phyloP scores from a whole-genome alignment of 306 rosid genomes.

The Cicer pinnatifidum region DNA sequence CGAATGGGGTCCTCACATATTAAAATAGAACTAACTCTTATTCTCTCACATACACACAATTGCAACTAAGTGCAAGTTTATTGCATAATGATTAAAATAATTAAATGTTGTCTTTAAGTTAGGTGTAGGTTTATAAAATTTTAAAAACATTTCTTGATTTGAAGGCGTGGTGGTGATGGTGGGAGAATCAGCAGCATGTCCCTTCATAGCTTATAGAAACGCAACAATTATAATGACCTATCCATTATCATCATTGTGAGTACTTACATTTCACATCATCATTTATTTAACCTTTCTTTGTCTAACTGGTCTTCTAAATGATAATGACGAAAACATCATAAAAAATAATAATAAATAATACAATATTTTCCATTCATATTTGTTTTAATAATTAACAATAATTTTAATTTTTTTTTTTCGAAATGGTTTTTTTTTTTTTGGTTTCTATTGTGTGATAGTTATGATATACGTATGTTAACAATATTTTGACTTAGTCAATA shows the following conservation, averaged over 20 bases:
- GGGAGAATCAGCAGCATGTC: conserved; percentile 56
- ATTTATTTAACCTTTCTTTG: not conserved
- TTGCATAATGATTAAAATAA: conserved; percentile 35
- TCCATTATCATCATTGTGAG: conserved; percentile 31
- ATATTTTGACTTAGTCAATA: too few relatives aligned
- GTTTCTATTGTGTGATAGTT: too few relatives aligned
- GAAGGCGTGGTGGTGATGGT: conserved; percentile 54
- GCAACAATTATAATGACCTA: conserved; percentile 38
- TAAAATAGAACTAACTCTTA: conserved; percentile 8
- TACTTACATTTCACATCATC: conserved; percentile 12
- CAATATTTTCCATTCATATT: not conserved
- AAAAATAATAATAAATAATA: not conserved
- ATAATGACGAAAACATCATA: not conserved
- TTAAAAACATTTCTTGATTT: conserved; percentile 54
- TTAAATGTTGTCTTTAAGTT: conserved; percentile 45
- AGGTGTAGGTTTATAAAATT: conserved; percentile 32
- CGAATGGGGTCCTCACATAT: conserved; percentile 51
- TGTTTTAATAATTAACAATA: not conserved
- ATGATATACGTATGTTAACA: too few relatives aligned
- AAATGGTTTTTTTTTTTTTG: too few relatives aligned
- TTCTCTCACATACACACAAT: conserved; percentile 36
- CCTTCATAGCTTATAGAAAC: conserved; percentile 42
- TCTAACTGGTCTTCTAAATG: not conserved
- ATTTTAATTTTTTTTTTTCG: too few relatives aligned
- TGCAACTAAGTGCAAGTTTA: conserved; percentile 42